Conservation (phyloP, 495 filamentous ascomycete species). For the Talaromyces borbonicus region DNA sequence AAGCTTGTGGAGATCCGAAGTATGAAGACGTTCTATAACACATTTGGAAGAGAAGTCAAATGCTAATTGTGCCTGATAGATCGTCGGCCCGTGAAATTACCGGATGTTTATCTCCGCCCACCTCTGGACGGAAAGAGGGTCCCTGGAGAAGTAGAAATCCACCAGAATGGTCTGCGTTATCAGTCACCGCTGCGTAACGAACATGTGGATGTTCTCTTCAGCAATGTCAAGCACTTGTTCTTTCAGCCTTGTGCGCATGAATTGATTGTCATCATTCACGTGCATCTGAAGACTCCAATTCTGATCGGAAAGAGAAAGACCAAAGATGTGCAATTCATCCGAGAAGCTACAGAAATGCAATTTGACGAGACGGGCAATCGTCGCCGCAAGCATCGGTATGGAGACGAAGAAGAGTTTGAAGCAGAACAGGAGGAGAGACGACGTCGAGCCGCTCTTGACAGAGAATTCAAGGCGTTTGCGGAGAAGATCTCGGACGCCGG, state of each 20-base stretch:
- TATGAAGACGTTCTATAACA: slow-evolving; percentile 27
- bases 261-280: slow-evolving; percentile 94
- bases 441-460: slow-evolving; percentile 80
- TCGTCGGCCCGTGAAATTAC: slow-evolving; percentile 75
- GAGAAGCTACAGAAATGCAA: slow-evolving; percentile 96
- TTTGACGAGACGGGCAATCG: slow-evolving; percentile 98
- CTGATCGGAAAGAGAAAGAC: slow-evolving; percentile 99
- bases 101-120: slow-evolving; percentile 88
- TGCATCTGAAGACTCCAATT: slow-evolving; percentile 96
- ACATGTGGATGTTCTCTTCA: slow-evolving; percentile 92
- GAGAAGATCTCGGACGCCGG: slow-evolving; percentile 94
- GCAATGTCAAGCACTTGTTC: slow-evolving; percentile 96
- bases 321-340: slow-evolving; percentile 96
- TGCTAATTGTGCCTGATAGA: slow-evolving; percentile 42
- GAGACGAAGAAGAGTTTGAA: slow-evolving; percentile 98
- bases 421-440: slow-evolving; percentile 95
- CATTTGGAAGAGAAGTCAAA: slow-evolving; percentile 5
- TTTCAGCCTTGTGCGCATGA: slow-evolving; percentile 97
- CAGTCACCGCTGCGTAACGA: slow-evolving; percentile 73
- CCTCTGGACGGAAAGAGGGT: slow-evolving; percentile 93
- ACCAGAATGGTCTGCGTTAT: slow-evolving; percentile 98
- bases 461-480: slow-evolving; percentile 92
- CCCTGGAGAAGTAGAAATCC: slow-evolving; percentile 89
- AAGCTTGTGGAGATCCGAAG: slow-evolving; percentile 87
- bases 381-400: slow-evolving; percentile 96